phyloP scores from a whole-genome alignment of 2,329 filamentous ascomycete genomes.

The Chaetomiaceae sp. region DNA sequence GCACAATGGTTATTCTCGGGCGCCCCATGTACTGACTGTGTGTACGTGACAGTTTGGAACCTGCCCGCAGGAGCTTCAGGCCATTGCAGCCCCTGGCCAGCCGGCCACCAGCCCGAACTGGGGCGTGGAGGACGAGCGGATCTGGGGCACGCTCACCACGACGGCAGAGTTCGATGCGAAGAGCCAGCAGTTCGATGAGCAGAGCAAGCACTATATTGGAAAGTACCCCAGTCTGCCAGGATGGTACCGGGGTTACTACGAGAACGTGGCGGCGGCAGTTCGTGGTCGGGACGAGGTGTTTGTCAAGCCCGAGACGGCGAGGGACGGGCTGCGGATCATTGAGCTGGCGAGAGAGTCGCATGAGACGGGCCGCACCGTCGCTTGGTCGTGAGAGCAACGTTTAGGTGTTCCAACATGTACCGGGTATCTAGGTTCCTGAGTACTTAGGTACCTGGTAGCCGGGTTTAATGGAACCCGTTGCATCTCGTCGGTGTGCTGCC shows the following conservation, averaged over 20 bases:
- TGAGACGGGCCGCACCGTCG: slow-evolving; percentile 17
- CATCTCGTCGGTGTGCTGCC: too few relatives aligned
- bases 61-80: slow-evolving; percentile 32
- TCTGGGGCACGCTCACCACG: slow-evolving; percentile 35
- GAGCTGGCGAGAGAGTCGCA: slow-evolving; percentile 36
- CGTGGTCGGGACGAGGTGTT: slow-evolving; percentile 32
- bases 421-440: too few relatives aligned
- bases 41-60: slow-evolving; percentile 16
- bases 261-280: slow-evolving; percentile 36
- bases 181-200: slow-evolving; percentile 28
- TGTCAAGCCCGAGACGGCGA: slow-evolving; percentile 35
- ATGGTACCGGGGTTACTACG: slow-evolving; percentile 35
- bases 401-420: too few relatives aligned
- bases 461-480: too few relatives aligned
- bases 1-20: too few relatives aligned
- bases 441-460: too few relatives aligned
- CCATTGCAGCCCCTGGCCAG: slow-evolving; percentile 25
- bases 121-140: slow-evolving; percentile 32
- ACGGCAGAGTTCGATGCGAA: slow-evolving; percentile 30
- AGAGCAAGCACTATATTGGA: slow-evolving; percentile 31
- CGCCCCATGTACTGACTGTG: background rate
- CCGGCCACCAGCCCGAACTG: slow-evolving; percentile 28
- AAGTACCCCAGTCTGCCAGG: slow-evolving; percentile 35
- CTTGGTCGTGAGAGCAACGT: slow-evolving; percentile 19
- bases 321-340: slow-evolving; percentile 35